A percentile compares a stretch with the other conserved stretches of the same genome.
These are phyloP conservation scores for Calonectria leucothoes DNA, from an alignment of 2,329 filamentous ascomycete species.

Conservation along the genomic window DNA sequence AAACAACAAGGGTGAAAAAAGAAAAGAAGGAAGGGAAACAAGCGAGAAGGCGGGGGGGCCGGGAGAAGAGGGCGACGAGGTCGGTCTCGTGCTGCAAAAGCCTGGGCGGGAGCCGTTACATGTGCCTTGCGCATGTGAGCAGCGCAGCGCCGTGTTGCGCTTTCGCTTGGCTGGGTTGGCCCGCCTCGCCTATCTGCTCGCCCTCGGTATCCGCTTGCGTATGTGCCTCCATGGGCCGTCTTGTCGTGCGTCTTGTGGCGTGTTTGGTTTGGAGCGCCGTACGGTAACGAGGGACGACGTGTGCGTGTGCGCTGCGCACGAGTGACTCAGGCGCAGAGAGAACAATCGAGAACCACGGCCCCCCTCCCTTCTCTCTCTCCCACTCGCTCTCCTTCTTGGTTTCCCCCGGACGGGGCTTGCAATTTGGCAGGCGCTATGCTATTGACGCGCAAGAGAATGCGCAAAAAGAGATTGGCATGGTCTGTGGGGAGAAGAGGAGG, in stretches of 20 bases:
- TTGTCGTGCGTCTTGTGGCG: constrained; percentile 7
- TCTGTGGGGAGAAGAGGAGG: background rate
- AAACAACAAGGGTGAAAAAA: no score
- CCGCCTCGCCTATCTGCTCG: constrained; percentile 1
- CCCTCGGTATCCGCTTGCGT: constrained; percentile 3
- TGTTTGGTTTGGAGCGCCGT: constrained; percentile 4
- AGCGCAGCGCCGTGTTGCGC: background rate
- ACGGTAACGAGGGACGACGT: background rate
- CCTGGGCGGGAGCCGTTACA: background rate
- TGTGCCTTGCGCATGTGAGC: constrained; percentile 6
- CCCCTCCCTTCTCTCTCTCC: background rate
- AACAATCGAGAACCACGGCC: background rate
- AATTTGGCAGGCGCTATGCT: background rate
- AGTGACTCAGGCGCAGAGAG: background rate
- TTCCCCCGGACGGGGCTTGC: background rate
- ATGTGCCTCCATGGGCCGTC: background rate
- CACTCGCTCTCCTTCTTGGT: no score
- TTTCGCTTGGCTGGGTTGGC: constrained; percentile 1
- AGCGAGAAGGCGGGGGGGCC: background rate
- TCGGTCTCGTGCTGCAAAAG: constrained; percentile 5
- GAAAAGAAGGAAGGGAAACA: background rate
- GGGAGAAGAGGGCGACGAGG: background rate
- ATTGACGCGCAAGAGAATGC: background rate
- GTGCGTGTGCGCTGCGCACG: background rate
- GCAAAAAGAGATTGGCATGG: constrained; percentile 2